Evolutionary conservation across 257 asterid species (phyloP).

Genomic region (Solanum virginianum): DNA sequence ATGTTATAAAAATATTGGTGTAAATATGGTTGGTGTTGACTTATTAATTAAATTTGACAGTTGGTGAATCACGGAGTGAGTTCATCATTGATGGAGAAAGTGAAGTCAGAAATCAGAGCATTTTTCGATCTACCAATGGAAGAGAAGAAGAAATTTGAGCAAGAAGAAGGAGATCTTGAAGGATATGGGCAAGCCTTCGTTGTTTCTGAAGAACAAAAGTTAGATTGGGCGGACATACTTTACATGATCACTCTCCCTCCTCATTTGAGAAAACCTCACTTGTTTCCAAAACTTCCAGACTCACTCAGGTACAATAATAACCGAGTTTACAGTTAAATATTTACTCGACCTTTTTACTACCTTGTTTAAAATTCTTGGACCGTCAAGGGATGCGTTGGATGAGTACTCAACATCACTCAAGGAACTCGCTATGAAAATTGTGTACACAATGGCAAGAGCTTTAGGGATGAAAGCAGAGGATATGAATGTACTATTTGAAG

Average conservation of each 20-base stretch:
- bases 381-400: slow-evolving; percentile 32
- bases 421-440: slow-evolving; percentile 24
- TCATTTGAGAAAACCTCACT: not conserved
- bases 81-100: slow-evolving; percentile 8
- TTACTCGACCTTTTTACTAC: not conserved
- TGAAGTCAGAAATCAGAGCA: not conserved
- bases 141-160: slow-evolving; percentile 35
- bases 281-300: not conserved
- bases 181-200: slow-evolving; percentile 62
- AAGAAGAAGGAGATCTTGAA: slow-evolving; percentile 12
- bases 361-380: not conserved
- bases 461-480: not conserved
- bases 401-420: slow-evolving; percentile 23
- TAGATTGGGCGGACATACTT: slow-evolving; percentile 51
- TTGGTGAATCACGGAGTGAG: slow-evolving; percentile 49
- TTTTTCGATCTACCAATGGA: slow-evolving; percentile 43
- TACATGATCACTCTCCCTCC: slow-evolving; percentile 20
- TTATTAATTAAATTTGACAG: not conserved
- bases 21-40: too few species aligned
- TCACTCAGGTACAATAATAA: not conserved
- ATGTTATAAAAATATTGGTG: too few species aligned
- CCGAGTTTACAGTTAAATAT: not conserved
- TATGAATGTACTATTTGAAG: slow-evolving; percentile 7
- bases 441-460: slow-evolving; percentile 13
- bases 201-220: slow-evolving; percentile 48